Evolutionary conservation across 2,329 filamentous ascomycete genomes (phyloP).

Genomic region (Verticillium klebahnii): DNA sequence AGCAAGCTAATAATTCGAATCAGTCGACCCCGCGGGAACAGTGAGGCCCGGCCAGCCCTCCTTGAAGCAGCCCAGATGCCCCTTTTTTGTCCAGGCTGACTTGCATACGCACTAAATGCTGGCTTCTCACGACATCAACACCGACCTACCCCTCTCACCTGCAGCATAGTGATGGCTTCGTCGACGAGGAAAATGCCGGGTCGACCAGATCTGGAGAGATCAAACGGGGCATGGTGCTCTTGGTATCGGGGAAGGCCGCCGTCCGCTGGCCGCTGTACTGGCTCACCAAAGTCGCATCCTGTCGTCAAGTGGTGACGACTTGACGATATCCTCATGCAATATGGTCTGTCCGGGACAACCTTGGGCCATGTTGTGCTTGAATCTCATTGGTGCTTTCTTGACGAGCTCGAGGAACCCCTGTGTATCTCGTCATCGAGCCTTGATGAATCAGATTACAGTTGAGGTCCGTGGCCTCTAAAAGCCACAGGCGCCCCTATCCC

Average conservation of each 20-base stretch:
- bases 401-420: neutral
- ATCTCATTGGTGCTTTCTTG: neutral
- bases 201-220: neutral
- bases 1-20: neutral
- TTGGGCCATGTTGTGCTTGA: neutral
- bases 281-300: neutral
- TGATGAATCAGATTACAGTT: neutral
- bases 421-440: neutral
- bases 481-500: neutral
- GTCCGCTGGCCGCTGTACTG: neutral
- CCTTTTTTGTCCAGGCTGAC: neutral
- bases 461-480: neutral
- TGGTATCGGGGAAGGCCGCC: neutral
- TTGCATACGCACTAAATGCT: neutral
- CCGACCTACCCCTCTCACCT: neutral
- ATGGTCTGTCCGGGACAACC: neutral
- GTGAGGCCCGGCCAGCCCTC: neutral
- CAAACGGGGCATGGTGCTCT: neutral
- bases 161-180: neutral
- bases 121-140: neutral
- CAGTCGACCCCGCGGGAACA: neutral
- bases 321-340: neutral
- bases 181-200: neutral
- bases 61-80: neutral
- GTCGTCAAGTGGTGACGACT: neutral